These are phyloP conservation scores for Salix caprea DNA, from an alignment of 345 rosid species.

Conservation along the genomic window DNA sequence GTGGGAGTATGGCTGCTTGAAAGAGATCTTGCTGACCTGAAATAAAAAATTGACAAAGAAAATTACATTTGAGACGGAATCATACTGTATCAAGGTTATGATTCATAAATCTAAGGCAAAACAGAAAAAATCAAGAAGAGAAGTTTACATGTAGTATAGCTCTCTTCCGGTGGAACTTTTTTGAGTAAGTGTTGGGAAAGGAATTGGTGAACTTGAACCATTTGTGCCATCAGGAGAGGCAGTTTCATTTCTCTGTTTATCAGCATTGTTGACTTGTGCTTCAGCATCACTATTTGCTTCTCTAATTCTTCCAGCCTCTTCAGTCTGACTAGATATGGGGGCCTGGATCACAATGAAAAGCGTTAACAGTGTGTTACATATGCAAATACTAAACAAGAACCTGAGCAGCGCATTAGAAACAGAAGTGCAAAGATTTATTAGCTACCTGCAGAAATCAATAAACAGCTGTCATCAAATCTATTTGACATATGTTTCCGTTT, in stretches of 20 bases:
- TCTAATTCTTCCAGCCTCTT: conserved; percentile 29
- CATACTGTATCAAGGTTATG: neutral
- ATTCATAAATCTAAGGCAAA: neutral
- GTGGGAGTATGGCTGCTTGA: conserved; percentile 72
- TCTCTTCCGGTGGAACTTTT: conserved; percentile 51
- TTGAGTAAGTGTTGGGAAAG: conserved; percentile 42
- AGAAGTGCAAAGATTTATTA: neutral
- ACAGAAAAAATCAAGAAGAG: neutral
- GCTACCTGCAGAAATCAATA: neutral
- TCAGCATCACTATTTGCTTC: conserved; percentile 16
- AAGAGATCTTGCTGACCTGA: conserved; percentile 82
- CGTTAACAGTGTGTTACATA: neutral
- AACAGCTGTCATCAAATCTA: neutral
- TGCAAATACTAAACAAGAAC: neutral
- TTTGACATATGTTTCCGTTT: neutral
- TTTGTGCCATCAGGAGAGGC: conserved; percentile 17
- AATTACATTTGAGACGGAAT: neutral
- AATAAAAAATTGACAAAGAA: neutral
- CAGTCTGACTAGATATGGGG: conserved; percentile 31
- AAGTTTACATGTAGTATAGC: conserved; percentile 55
- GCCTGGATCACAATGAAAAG: conserved; percentile 13
- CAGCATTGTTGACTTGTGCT: conserved; percentile 23
- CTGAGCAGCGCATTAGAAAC: neutral
- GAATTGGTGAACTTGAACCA: conserved; percentile 50
- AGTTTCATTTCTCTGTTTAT: conserved; percentile 33